Percentiles rank a stretch among this genome's conserved stretches.
Conservation (phyloP, 2,329 filamentous ascomycete species). For the Beauveria asiatica region DNA sequence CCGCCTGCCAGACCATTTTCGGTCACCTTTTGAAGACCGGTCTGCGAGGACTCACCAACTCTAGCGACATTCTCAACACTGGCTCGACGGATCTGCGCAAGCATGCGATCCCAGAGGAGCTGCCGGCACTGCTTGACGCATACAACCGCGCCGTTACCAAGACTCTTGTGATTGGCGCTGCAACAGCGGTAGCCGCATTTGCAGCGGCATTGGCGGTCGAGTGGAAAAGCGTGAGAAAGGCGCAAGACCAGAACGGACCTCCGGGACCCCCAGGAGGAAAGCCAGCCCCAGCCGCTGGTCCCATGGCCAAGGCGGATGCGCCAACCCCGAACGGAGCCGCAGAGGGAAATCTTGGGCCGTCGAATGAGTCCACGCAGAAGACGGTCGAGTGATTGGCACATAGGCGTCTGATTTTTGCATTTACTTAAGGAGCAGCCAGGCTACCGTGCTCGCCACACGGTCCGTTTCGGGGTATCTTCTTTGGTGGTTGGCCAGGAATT, state of each 20-base stretch:
- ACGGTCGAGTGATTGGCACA: neutral
- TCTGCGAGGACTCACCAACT: constrained; percentile 1
- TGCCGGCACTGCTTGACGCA: neutral
- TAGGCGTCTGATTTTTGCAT: neutral
- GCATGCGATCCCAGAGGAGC: neutral
- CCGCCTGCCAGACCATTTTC: constrained; percentile 11
- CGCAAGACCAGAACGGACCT: constrained; percentile 4
- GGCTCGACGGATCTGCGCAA: constrained; percentile 4
- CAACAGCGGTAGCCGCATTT: constrained; percentile 3
- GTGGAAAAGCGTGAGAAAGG: constrained; percentile 6
- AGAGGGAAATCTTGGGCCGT: neutral
- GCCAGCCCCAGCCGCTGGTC: neutral
- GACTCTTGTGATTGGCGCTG: constrained; percentile 3
- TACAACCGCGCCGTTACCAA: constrained; percentile 5
- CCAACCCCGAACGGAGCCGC: neutral
- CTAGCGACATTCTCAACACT: constrained; percentile 1
- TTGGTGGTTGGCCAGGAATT: neutral
- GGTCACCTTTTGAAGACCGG: neutral
- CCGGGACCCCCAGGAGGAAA: neutral
- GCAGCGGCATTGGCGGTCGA: constrained; percentile 1
- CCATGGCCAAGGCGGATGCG: neutral
- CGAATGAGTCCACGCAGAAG: neutral
- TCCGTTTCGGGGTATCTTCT: neutral
- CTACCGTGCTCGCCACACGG: neutral
- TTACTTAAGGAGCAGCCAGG: neutral